A percentile compares a stretch with the other conserved stretches of the same genome.
These are phyloP conservation scores for Rhypophila decipiens DNA, from an alignment of 495 filamentous ascomycete genomes.

Conservation along the genomic window DNA sequence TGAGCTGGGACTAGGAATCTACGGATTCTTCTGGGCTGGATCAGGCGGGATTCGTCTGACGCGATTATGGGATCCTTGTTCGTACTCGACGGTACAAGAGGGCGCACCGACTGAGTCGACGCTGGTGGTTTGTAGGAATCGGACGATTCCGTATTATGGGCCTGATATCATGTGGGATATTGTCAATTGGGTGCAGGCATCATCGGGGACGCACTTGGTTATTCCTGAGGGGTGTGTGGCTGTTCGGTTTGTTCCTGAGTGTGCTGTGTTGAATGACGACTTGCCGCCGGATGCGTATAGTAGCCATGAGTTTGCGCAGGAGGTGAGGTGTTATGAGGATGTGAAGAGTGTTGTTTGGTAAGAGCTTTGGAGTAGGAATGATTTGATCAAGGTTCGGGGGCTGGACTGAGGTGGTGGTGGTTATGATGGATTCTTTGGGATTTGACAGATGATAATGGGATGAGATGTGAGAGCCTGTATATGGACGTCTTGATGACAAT, in stretches of 20 bases:
- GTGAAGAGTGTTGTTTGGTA: constrained; percentile 3
- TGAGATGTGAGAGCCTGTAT: no score
- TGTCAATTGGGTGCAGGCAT: constrained; percentile 5
- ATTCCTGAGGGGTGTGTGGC: constrained; percentile 2
- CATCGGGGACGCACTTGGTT: constrained; percentile 1
- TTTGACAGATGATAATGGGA: no score
- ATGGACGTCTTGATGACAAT: no score
- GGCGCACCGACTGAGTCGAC: neutral
- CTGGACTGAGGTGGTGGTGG: no score
- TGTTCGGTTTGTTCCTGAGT: constrained; percentile 2
- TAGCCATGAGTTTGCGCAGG: constrained; percentile 5
- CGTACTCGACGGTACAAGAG: neutral
- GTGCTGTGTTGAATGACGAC: neutral
- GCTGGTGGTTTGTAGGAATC: constrained; percentile 1
- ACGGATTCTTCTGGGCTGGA: neutral
- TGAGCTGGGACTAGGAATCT: no score
- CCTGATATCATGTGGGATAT: neutral
- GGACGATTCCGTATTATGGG: constrained; percentile 6
- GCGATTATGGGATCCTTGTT: neutral
- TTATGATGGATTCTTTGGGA: no score
- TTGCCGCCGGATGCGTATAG: neutral
- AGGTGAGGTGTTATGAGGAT: constrained; percentile 7
- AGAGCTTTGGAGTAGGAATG: no score
- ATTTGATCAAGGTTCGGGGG: no score
- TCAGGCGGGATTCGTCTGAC: neutral